These are phyloP conservation scores for Polychaeton citri DNA, from an alignment of 2,329 filamentous ascomycete genomes.

Conservation along the genomic window DNA sequence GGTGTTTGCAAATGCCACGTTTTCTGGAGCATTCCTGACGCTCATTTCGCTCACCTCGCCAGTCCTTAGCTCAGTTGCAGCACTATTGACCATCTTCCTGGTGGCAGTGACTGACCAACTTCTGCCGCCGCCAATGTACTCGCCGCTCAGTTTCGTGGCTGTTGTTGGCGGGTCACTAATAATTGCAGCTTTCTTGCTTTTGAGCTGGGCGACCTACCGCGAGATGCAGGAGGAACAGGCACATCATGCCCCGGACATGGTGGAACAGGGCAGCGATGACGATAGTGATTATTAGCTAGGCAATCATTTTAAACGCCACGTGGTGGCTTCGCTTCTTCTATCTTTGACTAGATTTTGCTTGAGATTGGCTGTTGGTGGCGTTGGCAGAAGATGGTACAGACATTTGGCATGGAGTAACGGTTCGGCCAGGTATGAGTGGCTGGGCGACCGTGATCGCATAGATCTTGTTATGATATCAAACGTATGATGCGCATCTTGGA, in stretches of 20 bases:
- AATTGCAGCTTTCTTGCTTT: conserved; percentile 69
- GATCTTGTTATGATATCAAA: too few relatives aligned
- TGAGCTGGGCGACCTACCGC: conserved; percentile 83
- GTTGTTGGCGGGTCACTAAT: conserved; percentile 77
- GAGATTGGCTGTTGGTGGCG: too few relatives aligned
- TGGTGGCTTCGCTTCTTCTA: too few relatives aligned
- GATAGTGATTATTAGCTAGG: neutral
- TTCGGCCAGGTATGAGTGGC: too few relatives aligned
- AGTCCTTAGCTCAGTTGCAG: conserved; percentile 73
- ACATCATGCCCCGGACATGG: conserved; percentile 36
- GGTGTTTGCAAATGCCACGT: conserved; percentile 76
- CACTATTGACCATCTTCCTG: conserved; percentile 89
- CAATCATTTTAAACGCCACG: too few relatives aligned
- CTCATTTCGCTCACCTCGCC: conserved; percentile 87
- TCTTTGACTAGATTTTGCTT: too few relatives aligned
- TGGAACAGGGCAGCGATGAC: conserved; percentile 30
- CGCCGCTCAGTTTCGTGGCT: conserved; percentile 60
- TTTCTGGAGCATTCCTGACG: conserved; percentile 85
- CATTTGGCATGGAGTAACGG: too few relatives aligned
- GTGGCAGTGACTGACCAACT: conserved; percentile 87
- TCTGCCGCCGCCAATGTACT: conserved; percentile 53
- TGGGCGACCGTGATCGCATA: too few relatives aligned
- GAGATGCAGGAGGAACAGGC: conserved; percentile 80
- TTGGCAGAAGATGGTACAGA: too few relatives aligned
- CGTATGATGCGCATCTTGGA: too few relatives aligned